Conservation (phyloP, 768 basidiomycete genomes). For the Russula emetica region DNA sequence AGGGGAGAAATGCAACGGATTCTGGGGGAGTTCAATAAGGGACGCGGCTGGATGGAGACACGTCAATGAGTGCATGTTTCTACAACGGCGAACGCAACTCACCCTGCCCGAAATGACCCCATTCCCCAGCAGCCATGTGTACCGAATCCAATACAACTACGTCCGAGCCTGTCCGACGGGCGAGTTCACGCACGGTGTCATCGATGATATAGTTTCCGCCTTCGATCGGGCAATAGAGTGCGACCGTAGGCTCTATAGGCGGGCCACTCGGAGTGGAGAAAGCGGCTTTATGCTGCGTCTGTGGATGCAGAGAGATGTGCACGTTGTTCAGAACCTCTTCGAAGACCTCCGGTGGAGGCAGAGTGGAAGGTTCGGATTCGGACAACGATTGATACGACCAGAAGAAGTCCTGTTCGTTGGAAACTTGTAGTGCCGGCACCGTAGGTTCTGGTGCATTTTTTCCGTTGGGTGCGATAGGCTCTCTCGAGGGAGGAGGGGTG, state of each 20-base stretch:
- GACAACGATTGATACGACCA: slow-evolving; percentile 48
- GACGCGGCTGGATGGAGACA: slow-evolving; percentile 52
- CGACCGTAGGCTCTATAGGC: slow-evolving; percentile 74
- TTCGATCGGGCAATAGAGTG: slow-evolving; percentile 81
- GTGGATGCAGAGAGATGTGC: slow-evolving; percentile 72
- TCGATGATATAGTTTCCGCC: slow-evolving; percentile 83
- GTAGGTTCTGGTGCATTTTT: slow-evolving; percentile 28
- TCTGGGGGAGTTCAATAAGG: slow-evolving; percentile 60
- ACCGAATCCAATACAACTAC: slow-evolving; percentile 80
- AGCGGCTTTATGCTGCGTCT: slow-evolving; percentile 70
- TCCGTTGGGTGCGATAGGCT: slow-evolving; percentile 21
- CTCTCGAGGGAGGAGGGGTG: neutral
- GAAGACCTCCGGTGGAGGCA: slow-evolving; percentile 73
- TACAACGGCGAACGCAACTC: slow-evolving; percentile 13
- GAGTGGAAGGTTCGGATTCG: slow-evolving; percentile 35
- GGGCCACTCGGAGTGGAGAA: slow-evolving; percentile 52
- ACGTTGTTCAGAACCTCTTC: slow-evolving; percentile 73
- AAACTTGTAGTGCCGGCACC: slow-evolving; percentile 45
- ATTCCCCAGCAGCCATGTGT: slow-evolving; percentile 84
- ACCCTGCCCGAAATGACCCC: slow-evolving; percentile 83
- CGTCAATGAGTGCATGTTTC: neutral
- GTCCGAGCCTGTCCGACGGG: slow-evolving; percentile 68
- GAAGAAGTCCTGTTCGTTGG: slow-evolving; percentile 52
- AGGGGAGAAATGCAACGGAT: slow-evolving; percentile 67
- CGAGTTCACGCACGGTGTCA: slow-evolving; percentile 73